phyloP scores from a whole-genome alignment of 331 rosid species.

The Quercus tomentella region DNA sequence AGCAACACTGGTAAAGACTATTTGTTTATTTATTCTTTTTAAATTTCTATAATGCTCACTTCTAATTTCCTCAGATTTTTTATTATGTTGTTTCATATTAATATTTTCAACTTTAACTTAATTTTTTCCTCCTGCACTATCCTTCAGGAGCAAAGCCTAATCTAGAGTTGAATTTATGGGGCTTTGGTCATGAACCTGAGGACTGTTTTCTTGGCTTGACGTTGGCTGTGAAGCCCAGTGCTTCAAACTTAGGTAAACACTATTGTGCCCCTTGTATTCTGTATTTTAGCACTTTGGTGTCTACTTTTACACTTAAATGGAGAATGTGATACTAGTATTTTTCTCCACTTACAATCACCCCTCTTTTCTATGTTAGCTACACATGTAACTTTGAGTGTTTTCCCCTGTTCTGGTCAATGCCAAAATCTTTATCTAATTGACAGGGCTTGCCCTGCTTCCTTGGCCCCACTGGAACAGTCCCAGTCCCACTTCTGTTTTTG shows the following conservation, averaged over 20 bases:
- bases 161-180: conserved; percentile 72
- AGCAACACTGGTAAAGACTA: conserved; percentile 53
- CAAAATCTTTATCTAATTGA: neutral
- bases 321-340: neutral
- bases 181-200: conserved; percentile 81
- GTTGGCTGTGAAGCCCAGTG: conserved; percentile 77
- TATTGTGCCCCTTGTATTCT: conserved; percentile 3
- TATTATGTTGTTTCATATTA: neutral
- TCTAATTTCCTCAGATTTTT: neutral
- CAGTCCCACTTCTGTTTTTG: neutral
- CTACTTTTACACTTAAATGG: neutral
- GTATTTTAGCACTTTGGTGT: neutral
- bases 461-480: neutral
- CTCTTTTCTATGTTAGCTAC: neutral
- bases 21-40: conserved; percentile 7
- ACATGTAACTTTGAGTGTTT: neutral
- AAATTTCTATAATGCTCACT: neutral
- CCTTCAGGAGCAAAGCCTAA: conserved; percentile 67
- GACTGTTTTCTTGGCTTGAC: conserved; percentile 94
- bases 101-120: neutral
- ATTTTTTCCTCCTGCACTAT: conserved; percentile 16
- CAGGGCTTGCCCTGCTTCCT: neutral
- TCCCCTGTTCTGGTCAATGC: neutral
- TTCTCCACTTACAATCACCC: neutral
- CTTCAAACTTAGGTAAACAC: conserved; percentile 55